Evolutionary conservation across 2,329 filamentous ascomycete species (phyloP).

Genomic region (Drechslerella stenobrocha): DNA sequence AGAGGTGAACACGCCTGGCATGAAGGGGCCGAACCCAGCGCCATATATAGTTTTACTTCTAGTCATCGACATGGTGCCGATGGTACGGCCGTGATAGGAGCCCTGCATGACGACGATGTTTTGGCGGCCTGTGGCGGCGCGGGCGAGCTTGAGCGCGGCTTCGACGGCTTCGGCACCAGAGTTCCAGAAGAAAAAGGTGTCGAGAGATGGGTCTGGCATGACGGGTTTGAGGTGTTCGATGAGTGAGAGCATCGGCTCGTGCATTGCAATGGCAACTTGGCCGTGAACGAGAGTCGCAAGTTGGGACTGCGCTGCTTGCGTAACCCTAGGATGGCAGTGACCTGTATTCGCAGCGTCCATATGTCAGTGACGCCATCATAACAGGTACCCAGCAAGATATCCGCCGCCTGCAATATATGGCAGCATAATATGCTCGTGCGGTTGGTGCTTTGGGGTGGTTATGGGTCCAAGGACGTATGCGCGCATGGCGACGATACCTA

Average conservation of each 20-base stretch:
- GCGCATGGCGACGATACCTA: slow-evolving; percentile 13
- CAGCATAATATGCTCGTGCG: too few relatives aligned
- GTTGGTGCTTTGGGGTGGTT: too few relatives aligned
- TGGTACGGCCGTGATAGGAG: slow-evolving; percentile 56
- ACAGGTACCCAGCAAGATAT: not conserved
- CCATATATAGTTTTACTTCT: slow-evolving; percentile 55
- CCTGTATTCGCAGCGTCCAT: slow-evolving; percentile 11
- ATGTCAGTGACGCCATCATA: not conserved
- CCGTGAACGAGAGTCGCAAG: slow-evolving; percentile 56
- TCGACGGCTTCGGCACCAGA: slow-evolving; percentile 55
- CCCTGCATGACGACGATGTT: slow-evolving; percentile 56
- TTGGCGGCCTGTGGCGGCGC: slow-evolving; percentile 55
- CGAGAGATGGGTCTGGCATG: slow-evolving; percentile 55
- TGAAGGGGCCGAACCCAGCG: slow-evolving; percentile 55
- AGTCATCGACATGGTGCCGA: slow-evolving; percentile 54
- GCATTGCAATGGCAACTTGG: slow-evolving; percentile 57
- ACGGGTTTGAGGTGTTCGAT: slow-evolving; percentile 54
- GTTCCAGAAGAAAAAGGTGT: slow-evolving; percentile 57
- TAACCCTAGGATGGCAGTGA: slow-evolving; percentile 55
- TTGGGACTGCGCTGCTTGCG: slow-evolving; percentile 55
- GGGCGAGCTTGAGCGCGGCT: slow-evolving; percentile 55
- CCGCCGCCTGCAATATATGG: too few relatives aligned
- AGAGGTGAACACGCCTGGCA: slow-evolving; percentile 56
- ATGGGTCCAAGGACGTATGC: not conserved
- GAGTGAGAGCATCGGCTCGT: slow-evolving; percentile 54